A percentile compares a stretch with the other conserved stretches of the same genome.
Evolutionary conservation across 768 basidiomycete species (phyloP).

Genomic region (Tricholoma hemisulphureum): DNA sequence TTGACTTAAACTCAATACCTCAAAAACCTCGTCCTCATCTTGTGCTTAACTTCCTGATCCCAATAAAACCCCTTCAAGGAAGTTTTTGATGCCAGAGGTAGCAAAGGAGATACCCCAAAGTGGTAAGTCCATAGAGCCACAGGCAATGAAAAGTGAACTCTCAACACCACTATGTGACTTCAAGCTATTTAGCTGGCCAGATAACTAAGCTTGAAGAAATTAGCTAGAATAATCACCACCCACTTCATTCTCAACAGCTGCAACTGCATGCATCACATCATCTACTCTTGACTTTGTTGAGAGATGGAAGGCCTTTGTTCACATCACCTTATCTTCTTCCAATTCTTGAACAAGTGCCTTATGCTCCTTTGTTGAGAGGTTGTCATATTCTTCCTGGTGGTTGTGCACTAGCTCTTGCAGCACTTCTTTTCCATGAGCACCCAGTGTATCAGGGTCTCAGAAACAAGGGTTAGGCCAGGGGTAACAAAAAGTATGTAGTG

Average conservation of each 20-base stretch:
- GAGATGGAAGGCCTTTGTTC: too few relatives aligned
- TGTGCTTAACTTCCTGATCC: too few relatives aligned
- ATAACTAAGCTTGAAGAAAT: too few relatives aligned
- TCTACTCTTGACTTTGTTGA: conserved; percentile 8
- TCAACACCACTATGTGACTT: conserved; percentile 14
- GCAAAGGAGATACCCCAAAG: conserved; percentile 7
- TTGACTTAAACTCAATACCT: too few relatives aligned
- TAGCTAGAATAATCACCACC: too few relatives aligned
- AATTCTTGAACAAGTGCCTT: conserved; percentile 7
- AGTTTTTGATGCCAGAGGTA: conserved; percentile 12
- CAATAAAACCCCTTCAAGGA: too few relatives aligned
- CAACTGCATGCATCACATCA: conserved; percentile 11
- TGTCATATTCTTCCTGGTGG: not conserved
- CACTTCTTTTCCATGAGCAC: not conserved
- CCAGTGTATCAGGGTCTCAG: not conserved
- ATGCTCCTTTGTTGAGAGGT: conserved; percentile 1
- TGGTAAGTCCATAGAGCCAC: conserved; percentile 9
- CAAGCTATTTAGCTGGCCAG: conserved; percentile 13
- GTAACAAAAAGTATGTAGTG: too few relatives aligned
- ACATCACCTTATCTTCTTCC: conserved; percentile 9
- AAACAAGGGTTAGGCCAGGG: too few relatives aligned
- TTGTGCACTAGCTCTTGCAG: conserved; percentile 6
- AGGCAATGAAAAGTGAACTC: conserved; percentile 8
- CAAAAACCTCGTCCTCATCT: too few relatives aligned
- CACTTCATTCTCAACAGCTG: conserved; percentile 12